Base-by-base conservation (phyloP, 1,284 basidiomycete species). In the Quambalaria eucalypti region DNA sequence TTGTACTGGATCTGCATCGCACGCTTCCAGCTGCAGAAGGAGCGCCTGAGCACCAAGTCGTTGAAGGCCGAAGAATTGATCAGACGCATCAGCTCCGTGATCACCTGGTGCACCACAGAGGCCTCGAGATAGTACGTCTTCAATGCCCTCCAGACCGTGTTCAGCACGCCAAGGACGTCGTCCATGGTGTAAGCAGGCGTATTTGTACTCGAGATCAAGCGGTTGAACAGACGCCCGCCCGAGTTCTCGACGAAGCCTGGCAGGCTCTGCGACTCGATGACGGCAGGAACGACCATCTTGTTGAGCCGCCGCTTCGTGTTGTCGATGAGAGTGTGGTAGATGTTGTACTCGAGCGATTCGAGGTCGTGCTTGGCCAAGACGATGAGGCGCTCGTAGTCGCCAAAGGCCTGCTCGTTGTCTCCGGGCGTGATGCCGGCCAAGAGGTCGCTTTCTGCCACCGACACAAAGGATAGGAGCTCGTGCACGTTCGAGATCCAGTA, bases 401-500 rank as follows among this genome's bases (percentile, higher is more conserved):
- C 85, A 91, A 93, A 98, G 8, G 90, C 87, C 28, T 87, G 83
- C 76, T 92, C 90, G 71, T 93, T 90, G 19, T 76, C 74, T 46
- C 92, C 92, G 0, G 95, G 95, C 19, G 90, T 92, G 59, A 98
- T 95, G 28, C 95, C 95, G 76, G 97, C 90, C 8, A 92, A 82
- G 84, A 97, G 96, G 76, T 99, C 95, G 73, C 87, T 88, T 78
- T 99, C 95, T 25, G 95, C 95, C 40, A 97, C 88, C 73, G 90
- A 96, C 68, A 98, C 93, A 78, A 98, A 99, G 8, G 95, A 98
- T 26, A 98, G 81, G 82, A 98, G 90, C 77, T 99, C 95, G 77
- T 99, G 95, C n/a, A 99, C 92, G 71, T 99, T 99, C 30, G 93
- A 97, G 16, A 98, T 81, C 95, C 95, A 99, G 80, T 91, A 99